Conservation (phyloP, 176 grass and related monocot species). For the Cenchrus fungigraminus region DNA sequence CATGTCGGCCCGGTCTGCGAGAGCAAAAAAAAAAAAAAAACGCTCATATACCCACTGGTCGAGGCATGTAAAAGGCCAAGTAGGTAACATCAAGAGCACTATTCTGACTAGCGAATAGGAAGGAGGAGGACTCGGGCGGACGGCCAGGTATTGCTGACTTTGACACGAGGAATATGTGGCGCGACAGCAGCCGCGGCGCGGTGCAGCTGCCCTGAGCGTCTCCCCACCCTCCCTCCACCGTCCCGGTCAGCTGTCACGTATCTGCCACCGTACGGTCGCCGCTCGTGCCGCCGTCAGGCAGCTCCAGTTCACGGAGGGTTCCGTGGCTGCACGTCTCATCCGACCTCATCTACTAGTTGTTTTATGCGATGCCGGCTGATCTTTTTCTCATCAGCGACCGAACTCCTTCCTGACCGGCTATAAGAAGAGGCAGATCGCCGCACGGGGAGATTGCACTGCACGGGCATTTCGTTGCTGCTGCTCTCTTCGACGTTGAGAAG, state of each 20-base stretch:
- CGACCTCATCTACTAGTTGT: background rate
- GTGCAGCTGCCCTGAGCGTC: background rate
- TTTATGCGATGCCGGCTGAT: background rate
- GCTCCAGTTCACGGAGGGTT: background rate
- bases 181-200: constrained; percentile 8
- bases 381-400: background rate
- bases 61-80: constrained; percentile 11
- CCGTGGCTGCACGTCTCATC: constrained; percentile 23
- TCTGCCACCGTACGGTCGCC: background rate
- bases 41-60: background rate
- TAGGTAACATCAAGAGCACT: constrained; percentile 13
- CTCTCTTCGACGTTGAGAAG: background rate
- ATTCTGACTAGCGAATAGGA: constrained; percentile 14
- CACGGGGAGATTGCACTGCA: background rate
- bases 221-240: background rate
- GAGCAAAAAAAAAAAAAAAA: no score
- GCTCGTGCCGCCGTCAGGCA: background rate
- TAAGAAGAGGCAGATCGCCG: constrained; percentile 5
- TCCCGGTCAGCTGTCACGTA: constrained; percentile 18
- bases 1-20: background rate
- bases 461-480: background rate
- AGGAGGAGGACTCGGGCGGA: background rate
- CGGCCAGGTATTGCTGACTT: constrained; percentile 23
- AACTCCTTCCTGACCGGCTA: constrained; percentile 12
- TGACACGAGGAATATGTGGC: background rate